Base-by-base conservation (phyloP, 2,329 filamentous ascomycete genomes). In the Intubia oerlemansii region DNA sequence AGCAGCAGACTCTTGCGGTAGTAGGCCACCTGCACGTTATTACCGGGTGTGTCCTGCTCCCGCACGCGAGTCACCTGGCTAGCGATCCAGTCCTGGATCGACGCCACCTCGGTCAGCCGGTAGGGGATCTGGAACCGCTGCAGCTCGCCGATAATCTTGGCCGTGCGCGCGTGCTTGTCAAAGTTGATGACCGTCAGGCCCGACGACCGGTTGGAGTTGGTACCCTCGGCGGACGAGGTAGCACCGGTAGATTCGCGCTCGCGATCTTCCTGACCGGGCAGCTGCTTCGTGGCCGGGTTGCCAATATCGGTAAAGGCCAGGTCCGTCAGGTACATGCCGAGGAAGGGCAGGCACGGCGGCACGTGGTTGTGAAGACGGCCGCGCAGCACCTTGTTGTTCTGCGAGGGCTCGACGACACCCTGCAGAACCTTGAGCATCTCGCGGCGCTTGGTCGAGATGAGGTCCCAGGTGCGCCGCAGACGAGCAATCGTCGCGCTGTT, bases 61-160 rank as follows among this genome's bases (percentile, higher is more conserved):
- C 77, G 76, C 25, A 93, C 79, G 17, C 75, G 69, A 26, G 67
- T 56, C 28, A 93, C 70, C 48, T 93, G 78, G 14, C 68, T 62
- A 36, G 84, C 68, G 47, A 98, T 69, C 85, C 85, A 98, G 15
- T 85, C 74, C 47, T 95, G 85, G 46, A 98, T 63, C 41, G 95
- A 85, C 1, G 78, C 69, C 4, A 95, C 59, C 44, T 88, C 76
- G 2, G 65, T 64, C 12, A 98, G 63, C 6, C 75, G 67, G 48
- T 95, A 95, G 0, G 84, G 81, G 13, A 92, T 79, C 51, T 98
- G 88, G 56, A 95, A 95, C 12, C 84, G 74, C 48, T 98, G 88
- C 7, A 98, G 65, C 42, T 95, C 85, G 37, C 80, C 79, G 42
- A 98, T 91, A 44, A 95, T 90, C 51, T 84, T 88, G 25, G 85